Evolutionary conservation across 2,329 filamentous ascomycete species (phyloP), one percentile per base, ranked within the genome.

Genomic region (Delphinella strobiligena): DNA sequence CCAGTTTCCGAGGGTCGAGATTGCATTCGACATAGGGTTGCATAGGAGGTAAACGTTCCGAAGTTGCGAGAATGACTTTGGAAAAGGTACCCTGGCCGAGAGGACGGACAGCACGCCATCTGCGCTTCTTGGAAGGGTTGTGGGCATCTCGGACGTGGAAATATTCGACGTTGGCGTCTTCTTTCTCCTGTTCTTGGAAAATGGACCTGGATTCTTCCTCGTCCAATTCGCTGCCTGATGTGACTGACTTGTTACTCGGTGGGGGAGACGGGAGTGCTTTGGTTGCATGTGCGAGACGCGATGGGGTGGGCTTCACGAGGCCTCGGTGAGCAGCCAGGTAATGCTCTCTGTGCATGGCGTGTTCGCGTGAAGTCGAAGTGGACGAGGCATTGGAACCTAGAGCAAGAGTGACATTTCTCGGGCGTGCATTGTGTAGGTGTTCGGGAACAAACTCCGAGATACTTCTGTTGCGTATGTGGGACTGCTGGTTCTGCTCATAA

Each of bases 31-130:
- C 54, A 55, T 59, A 61, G 46, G 55, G 62, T 12, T 54, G 54
- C 47, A 48, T 60, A 52, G 51, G 53, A 42, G 51, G 50, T 19
- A 62, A 61, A 31, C 76, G 72, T 54, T 93, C 78, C 52, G 82
- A 86, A 9, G 88, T 93, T 4, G 88, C 91, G 31, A 98, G 69
- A 63, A 93, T 81, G 15, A 98, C 91, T 53, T 84, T 84, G 58
- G 88, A 95, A 59, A 98, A 98, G 0, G 91, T 95, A 29, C 91
- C 91, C 52, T 94, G 85, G 4, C 91, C 91, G 4, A 98, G 72
- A 47, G 80, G 67, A 43, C 83, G 80, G 30, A 98, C 63, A 10
- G 81, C 82, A 48, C 83, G 75, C 78, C 91, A 98, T 41, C 81
- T 76, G 15, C 76, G 69, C 56, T 88, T 87, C 48, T 75, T 85